These are phyloP conservation scores for Pseudoturritis turrita DNA, from an alignment of 345 rosid genomes.

Conservation along the genomic window DNA sequence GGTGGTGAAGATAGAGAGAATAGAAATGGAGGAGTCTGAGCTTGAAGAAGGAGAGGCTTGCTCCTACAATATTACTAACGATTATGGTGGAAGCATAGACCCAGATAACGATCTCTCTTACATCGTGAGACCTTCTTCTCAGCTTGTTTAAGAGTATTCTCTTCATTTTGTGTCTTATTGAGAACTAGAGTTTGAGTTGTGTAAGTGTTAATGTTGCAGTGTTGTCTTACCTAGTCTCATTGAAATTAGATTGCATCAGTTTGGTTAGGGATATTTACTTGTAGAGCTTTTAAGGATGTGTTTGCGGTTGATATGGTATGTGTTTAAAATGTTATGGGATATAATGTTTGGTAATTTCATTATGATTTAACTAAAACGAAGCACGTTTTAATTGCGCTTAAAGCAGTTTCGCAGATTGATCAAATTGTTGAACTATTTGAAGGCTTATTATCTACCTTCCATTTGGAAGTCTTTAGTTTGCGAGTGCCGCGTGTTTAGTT, in stretches of 20 bases:
- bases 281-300: conserved; percentile 12
- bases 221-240: conserved; percentile 6
- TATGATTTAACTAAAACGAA: not conserved
- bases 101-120: conserved; percentile 75
- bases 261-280: conserved; percentile 17
- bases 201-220: conserved; percentile 1
- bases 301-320: conserved; percentile 19
- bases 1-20: conserved; percentile 16
- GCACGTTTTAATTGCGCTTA: not conserved
- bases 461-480: not conserved
- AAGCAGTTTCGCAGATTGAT: not conserved
- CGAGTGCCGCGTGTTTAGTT: conserved; percentile 5
- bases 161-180: not conserved
- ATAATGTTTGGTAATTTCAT: not conserved
- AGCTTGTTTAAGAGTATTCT: not conserved
- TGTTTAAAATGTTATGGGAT: conserved; percentile 11
- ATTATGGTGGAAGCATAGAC: conserved; percentile 50
- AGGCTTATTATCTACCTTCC: conserved; percentile 8
- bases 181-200: not conserved
- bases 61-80: conserved; percentile 48
- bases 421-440: not conserved
- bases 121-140: conserved; percentile 50
- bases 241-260: not conserved
- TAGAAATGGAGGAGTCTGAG: conserved; percentile 55
- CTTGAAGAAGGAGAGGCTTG: conserved; percentile 81